Evolutionary conservation across 495 filamentous ascomycete species (phyloP), one percentile per base, ranked within the genome.

Genomic region (Lepraria neglecta): DNA sequence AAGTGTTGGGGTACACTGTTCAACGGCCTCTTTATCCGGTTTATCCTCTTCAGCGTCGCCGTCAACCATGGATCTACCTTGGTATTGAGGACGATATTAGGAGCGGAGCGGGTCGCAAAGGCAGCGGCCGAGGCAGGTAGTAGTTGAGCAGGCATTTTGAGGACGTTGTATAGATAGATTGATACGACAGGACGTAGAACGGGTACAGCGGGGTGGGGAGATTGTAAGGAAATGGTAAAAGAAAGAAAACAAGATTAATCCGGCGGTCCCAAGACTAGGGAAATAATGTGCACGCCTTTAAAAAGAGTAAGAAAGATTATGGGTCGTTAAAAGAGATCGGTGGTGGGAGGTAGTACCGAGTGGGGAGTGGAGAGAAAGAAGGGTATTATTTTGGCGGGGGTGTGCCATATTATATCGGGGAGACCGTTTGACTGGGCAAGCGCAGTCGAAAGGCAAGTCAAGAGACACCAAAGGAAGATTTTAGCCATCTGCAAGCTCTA

Each of bases 11-110:
- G 88, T 40, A 96, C 90, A 74, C 91, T 97, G 80, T 99, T 99
- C 71, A 99, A 78, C 66, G 94, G 94, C 68, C 95, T 87, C 83
- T 99, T 99, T 74, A 97, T 84, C 64, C 90, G 85, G 80, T 97
- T 97, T 76, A 96, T 91, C 72, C 94, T 86, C 79, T 99, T 99
- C 67, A 99, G 78, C 21, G 95, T 95, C 65, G 89, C 87, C 6
- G 94, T 99, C 74, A 99, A 82, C 92, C 95, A 99, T 59, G 92
- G 90, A 78, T 96, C 94, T 67, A 97, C 90, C 79, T 92, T 95
- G 68, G 85, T 87, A 68, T 87, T 90, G 67, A 99, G 80, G 66
- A 99, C 94, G 65, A 99, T 87, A 71, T 92, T 99, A 63, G 92
- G 91, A n/a, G 91, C 87, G 3, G 90, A 89, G 64, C 94, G 84